phyloP scores from a whole-genome alignment of 352 stramenopile genomes.

The Globisporangium middletonii region DNA sequence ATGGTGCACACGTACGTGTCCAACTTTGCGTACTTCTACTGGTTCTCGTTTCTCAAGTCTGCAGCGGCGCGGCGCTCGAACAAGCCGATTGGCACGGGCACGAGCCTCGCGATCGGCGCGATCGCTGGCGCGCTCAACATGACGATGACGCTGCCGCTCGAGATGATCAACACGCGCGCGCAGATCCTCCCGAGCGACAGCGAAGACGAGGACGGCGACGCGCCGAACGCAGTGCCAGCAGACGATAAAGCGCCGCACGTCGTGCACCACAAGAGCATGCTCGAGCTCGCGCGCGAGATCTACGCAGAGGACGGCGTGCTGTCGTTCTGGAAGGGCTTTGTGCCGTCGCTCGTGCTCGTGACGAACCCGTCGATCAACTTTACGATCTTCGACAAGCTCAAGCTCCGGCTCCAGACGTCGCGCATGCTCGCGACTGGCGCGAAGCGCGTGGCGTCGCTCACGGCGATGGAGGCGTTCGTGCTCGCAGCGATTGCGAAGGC shows the following conservation, averaged over 20 bases:
- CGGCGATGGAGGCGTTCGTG: constrained; percentile 70
- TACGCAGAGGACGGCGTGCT: constrained; percentile 62
- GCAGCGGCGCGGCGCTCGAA: constrained; percentile 42
- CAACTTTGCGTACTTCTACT: constrained; percentile 86
- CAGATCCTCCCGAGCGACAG: constrained; percentile 59
- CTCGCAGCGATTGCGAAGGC: constrained; percentile 78
- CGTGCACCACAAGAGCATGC: constrained; percentile 32
- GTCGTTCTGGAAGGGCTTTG: constrained; percentile 86
- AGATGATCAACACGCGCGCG: constrained; percentile 85
- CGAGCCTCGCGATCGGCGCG: constrained; percentile 74
- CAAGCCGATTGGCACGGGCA: constrained; percentile 44
- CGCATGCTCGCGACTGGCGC: constrained; percentile 39
- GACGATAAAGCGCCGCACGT: constrained; percentile 1
- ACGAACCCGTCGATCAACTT: constrained; percentile 90
- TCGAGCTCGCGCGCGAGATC: constrained; percentile 44
- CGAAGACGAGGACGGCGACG: constrained; percentile 26
- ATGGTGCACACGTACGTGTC: constrained; percentile 67
- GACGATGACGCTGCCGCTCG: constrained; percentile 80
- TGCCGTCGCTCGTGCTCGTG: constrained; percentile 83
- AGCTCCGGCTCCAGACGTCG: constrained; percentile 50
- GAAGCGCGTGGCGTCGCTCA: constrained; percentile 42
- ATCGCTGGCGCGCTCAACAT: constrained; percentile 82
- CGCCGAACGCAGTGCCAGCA: constrained; percentile 4
- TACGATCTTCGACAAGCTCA: constrained; percentile 84
- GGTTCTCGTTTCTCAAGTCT: constrained; percentile 77